Base-by-base conservation (phyloP, 441 rosid species). In the Erodium moschatum region DNA sequence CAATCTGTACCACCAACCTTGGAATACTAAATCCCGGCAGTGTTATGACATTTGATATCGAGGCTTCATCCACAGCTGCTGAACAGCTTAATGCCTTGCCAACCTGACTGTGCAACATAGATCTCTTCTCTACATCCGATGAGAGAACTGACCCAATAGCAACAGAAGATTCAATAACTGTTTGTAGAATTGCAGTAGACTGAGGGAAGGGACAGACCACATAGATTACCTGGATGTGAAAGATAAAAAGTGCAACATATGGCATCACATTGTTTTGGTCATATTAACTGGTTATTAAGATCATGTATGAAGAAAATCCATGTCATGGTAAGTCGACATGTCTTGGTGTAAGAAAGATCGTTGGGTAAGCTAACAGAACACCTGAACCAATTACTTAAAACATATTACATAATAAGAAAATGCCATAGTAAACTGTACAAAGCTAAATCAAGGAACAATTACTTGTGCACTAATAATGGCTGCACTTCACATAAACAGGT, bases 121-220 rank as follows among this genome's bases (percentile, higher is more conserved):
- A 76, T 75, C 90, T 88, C 88, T 83, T 81, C 67, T 89, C 94
- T 82, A 85, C 88, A 72, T 92, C 97, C 54, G 91, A 70, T 44
- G 86, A 83, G 66, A 77, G 75, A 76, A 71, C 81, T 64, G 97
- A 92, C 79, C 99, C 99, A 76, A 92, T 75, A 70, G 98, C 88
- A 46, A 89, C 79, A 79, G 96, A 96, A 65, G 98, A 88, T 82
- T 92, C 97, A 64, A 96, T 69, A 4, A 96, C 80, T 0, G 98
- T 96, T 77, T 85, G 88, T 50, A 96, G 80, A 82, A 96, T 87
- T 69, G 98, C 96, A 21, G 78, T 79, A 76, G 98, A 98, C 69
- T 96, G 98, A 12, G 99, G 98, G 79, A 96, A 96, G 69, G 99
- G 99, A 80, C 99, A 92, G 64, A 96, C 98, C 78, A 96, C 92